Conservation (phyloP, 805 yeast species). For the Sugiyamaella chiloensis region DNA sequence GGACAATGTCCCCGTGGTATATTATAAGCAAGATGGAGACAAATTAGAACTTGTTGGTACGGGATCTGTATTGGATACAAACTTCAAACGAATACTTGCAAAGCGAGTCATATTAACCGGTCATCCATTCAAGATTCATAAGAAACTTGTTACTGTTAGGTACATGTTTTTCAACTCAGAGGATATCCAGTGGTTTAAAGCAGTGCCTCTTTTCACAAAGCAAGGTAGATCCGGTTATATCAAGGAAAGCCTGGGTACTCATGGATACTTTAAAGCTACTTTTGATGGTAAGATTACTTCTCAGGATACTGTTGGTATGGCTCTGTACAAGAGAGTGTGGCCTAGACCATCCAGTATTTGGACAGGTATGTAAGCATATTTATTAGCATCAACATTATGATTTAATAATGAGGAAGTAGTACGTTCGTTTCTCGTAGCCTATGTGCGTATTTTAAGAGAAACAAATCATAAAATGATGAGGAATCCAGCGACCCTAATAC, state of each 20-base stretch:
- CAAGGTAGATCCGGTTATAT: slow-evolving; percentile 92
- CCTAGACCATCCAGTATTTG: slow-evolving; percentile 44
- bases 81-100: slow-evolving; percentile 78
- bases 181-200: slow-evolving; percentile 85
- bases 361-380: slow-evolving; percentile 11
- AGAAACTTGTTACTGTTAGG: slow-evolving; percentile 83
- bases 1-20: slow-evolving; percentile 74
- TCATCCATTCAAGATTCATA: slow-evolving; percentile 92
- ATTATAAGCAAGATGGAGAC: slow-evolving; percentile 54
- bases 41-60: slow-evolving; percentile 68
- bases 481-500: too few relatives aligned
- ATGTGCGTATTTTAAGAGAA: too few relatives aligned
- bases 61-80: slow-evolving; percentile 85
- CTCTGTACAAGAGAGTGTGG: slow-evolving; percentile 91
- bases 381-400: slow-evolving; percentile 2
- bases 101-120: slow-evolving; percentile 91
- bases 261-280: slow-evolving; percentile 94
- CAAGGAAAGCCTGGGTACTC: slow-evolving; percentile 95
- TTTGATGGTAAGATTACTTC: slow-evolving; percentile 88
- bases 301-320: slow-evolving; percentile 92
- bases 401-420: too few relatives aligned
- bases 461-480: too few relatives aligned
- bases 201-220: slow-evolving; percentile 88
- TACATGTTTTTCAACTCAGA: slow-evolving; percentile 95
- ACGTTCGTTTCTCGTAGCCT: too few relatives aligned